phyloP scores from a whole-genome alignment of 164 flowering plant species.

The Cinnamomum chago region DNA sequence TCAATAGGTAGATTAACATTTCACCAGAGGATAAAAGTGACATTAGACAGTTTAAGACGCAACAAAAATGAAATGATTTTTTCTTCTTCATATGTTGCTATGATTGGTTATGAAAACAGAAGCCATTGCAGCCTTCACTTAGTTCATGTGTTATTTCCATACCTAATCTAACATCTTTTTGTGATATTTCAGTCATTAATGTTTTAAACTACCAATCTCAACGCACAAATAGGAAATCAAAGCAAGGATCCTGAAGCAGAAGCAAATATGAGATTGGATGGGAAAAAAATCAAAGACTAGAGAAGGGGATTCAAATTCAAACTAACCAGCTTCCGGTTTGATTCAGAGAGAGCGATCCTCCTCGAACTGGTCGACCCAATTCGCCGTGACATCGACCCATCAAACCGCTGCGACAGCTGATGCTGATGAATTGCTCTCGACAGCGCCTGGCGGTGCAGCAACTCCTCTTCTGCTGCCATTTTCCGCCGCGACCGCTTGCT shows the following conservation, averaged over 20 bases:
- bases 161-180: too few species aligned
- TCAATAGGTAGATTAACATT: too few species aligned
- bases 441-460: conserved; percentile 52
- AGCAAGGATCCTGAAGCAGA: neutral
- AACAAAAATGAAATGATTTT: neutral
- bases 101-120: neutral
- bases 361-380: conserved; percentile 60
- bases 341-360: conserved; percentile 35
- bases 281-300: neutral
- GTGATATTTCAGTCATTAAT: neutral
- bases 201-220: neutral
- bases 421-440: conserved; percentile 76
- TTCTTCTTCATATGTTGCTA: neutral
- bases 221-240: neutral
- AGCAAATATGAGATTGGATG: neutral
- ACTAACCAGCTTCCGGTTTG: conserved; percentile 50
- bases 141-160: neutral
- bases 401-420: conserved; percentile 59
- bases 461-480: conserved; percentile 48
- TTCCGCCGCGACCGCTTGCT: conserved; percentile 48
- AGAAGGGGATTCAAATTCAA: neutral
- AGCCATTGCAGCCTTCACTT: neutral
- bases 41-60: too few species aligned
- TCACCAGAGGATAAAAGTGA: too few species aligned
- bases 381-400: conserved; percentile 70